Percentiles rank a stretch among this genome's conserved stretches.
phyloP scores from a whole-genome alignment of 1,284 basidiomycete species.

The Neotropicomus parvogracilis region DNA sequence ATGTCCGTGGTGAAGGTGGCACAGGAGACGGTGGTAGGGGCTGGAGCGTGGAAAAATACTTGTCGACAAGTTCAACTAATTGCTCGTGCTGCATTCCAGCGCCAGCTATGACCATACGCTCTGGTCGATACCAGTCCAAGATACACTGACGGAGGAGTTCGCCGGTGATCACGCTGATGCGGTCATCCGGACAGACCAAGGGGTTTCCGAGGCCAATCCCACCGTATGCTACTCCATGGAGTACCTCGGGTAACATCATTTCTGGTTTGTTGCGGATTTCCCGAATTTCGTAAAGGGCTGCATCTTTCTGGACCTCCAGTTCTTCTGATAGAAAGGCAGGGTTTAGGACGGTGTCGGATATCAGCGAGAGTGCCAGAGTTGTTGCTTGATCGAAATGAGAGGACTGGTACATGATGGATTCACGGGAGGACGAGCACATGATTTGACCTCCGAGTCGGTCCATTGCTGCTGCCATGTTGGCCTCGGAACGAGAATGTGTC shows the following conservation, averaged over 20 bases:
- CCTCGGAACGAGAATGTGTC: constrained; percentile 56
- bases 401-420: constrained; percentile 98
- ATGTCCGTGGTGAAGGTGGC: constrained; percentile 33
- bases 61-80: constrained; percentile 80
- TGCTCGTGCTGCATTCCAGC: constrained; percentile 89
- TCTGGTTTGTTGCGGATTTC: constrained; percentile 91
- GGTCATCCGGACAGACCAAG: constrained; percentile 83
- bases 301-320: constrained; percentile 80
- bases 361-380: constrained; percentile 79
- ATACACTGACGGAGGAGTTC: constrained; percentile 66
- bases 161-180: constrained; percentile 69
- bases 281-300: constrained; percentile 89
- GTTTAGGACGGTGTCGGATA: constrained; percentile 88
- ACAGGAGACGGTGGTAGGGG: constrained; percentile 32
- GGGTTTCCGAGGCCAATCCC: constrained; percentile 84
- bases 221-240: constrained; percentile 85
- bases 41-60: constrained; percentile 78
- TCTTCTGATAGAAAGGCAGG: constrained; percentile 78
- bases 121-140: constrained; percentile 86
- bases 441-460: constrained; percentile 91
- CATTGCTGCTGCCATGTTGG: constrained; percentile 81
- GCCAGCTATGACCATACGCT: constrained; percentile 92
- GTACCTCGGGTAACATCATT: constrained; percentile 89
- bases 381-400: constrained; percentile 88
- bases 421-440: constrained; percentile 86